A percentile compares a stretch with the other conserved stretches of the same genome.
These are phyloP conservation scores for Aspergillus nidulans DNA, from an alignment of 495 filamentous ascomycete genomes.

Conservation along the genomic window DNA sequence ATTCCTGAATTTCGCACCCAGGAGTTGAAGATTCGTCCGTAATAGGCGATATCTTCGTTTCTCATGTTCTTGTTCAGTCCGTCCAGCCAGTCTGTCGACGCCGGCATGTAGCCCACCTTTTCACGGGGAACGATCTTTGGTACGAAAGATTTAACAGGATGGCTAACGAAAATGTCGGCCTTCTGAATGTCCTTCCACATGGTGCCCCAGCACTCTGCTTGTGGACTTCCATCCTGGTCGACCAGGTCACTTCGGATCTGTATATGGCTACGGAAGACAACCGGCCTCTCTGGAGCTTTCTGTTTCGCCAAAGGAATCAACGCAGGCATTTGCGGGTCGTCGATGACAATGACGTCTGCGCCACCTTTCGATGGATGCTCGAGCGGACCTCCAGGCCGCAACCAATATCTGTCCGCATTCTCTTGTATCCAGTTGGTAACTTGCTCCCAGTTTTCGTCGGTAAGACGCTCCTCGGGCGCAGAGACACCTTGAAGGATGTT, in stretches of 20 bases:
- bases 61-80: constrained; percentile 77
- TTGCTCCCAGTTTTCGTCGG: constrained; percentile 51
- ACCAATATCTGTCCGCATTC: constrained; percentile 77
- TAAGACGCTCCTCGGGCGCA: constrained; percentile 56
- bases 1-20: constrained; percentile 52
- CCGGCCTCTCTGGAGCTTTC: constrained; percentile 65
- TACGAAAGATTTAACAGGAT: constrained; percentile 76
- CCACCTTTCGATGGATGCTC: constrained; percentile 64
- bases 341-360: constrained; percentile 74
- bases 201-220: constrained; percentile 72
- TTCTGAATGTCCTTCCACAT: constrained; percentile 68
- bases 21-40: constrained; percentile 68
- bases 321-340: constrained; percentile 86
- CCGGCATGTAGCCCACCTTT: constrained; percentile 74
- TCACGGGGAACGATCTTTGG: constrained; percentile 60
- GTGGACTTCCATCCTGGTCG: constrained; percentile 55
- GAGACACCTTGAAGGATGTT: constrained; percentile 88
- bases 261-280: constrained; percentile 79
- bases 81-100: constrained; percentile 87
- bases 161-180: constrained; percentile 78
- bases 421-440: constrained; percentile 72
- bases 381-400: constrained; percentile 62
- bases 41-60: constrained; percentile 71
- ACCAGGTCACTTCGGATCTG: constrained; percentile 77
- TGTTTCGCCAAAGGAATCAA: constrained; percentile 75